Base-by-base conservation (phyloP, 768 basidiomycete species). In the Macrolepiota albuminosa region DNA sequence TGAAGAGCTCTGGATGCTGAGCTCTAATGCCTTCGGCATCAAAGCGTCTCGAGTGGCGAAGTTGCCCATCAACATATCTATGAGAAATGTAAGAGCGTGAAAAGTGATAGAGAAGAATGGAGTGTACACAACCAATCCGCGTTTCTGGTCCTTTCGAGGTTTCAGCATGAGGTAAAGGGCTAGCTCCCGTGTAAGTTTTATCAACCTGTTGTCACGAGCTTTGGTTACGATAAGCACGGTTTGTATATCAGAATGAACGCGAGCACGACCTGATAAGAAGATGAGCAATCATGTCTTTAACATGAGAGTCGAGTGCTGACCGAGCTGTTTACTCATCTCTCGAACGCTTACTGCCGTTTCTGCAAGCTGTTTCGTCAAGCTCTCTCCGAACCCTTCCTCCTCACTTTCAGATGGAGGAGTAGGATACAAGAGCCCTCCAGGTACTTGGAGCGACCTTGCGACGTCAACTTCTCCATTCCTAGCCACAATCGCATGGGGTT, bases 241-340 rank as follows among this genome's bases (percentile, higher is more conserved):
- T 72, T 98, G 94, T 59, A 98, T 94, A 68, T 91, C 89, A 16
- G 93, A 90, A 53, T 86, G 86, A 58, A 98, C 92, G 36, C 93
- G 84, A 4, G 96, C 94, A 57, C 96, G 89, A 56, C 96, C 95
- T 98, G 67, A 6, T 26, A 13, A 63, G 55, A 54, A 59, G 33
- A 53, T 43, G 53, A 46, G 55, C 39, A 52, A 43, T 31, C 16
- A 54, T 46, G 39, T 51, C n/a, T 45, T 60, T 24, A 24, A 54
- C 47, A 43, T 16, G 33, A 56, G 46, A 18, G 40, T 56, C 46
- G 51, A 63, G 39, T 33, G 76, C 81, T 68, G 66, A 93, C 96
- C 97, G 18, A 99, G 87, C 72, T 96, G 93, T 73, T 96, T 96
- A 84, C 94, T 96, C 94, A 98, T 95, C 75, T 99, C 97, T 51